Evolutionary conservation across 2,329 filamentous ascomycete species (phyloP).

Genomic region (Arthrobotrys iridis): DNA sequence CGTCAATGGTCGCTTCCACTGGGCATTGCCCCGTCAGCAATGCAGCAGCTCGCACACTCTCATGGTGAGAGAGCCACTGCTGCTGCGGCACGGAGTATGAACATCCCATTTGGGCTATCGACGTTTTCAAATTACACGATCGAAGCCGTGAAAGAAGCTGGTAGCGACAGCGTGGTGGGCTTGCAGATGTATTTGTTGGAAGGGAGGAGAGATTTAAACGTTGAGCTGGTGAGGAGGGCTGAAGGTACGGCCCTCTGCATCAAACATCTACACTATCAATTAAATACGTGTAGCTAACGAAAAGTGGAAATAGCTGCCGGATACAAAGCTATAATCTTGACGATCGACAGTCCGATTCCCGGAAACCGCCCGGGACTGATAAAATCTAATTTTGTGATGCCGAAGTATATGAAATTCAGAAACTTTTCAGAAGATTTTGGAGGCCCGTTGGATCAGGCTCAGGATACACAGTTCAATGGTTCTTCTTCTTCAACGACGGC

Average conservation of each 20-base stretch:
- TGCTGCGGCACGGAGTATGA: conserved; percentile 62
- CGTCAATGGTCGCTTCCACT: conserved; percentile 63
- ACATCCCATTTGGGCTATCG: conserved; percentile 30
- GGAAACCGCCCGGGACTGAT: conserved; percentile 68
- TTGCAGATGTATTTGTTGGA: conserved; percentile 44
- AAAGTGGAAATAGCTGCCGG: conserved; percentile 61
- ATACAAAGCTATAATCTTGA: conserved; percentile 68
- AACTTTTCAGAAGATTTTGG: conserved; percentile 61
- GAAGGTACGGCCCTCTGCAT: conserved; percentile 66
- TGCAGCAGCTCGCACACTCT: conserved; percentile 67
- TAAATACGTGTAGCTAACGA: conserved; percentile 62
- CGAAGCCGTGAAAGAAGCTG: conserved; percentile 24
- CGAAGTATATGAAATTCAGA: conserved; percentile 63
- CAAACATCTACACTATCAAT: conserved; percentile 59
- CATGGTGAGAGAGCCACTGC: conserved; percentile 67
- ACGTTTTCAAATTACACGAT: conserved; percentile 45
- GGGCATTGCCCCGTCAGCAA: conserved; percentile 67
- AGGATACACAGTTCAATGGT: background rate
- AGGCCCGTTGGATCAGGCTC: conserved; percentile 31
- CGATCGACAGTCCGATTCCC: conserved; percentile 68
- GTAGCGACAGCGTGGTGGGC: conserved; percentile 25
- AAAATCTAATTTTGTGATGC: conserved; percentile 66
- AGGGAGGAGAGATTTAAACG: conserved; percentile 33
- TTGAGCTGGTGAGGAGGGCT: conserved; percentile 60
- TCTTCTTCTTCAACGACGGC: background rate